These are phyloP conservation scores for Camptophora hylomeconis DNA, from an alignment of 2,329 filamentous ascomycete genomes.

Conservation along the genomic window DNA sequence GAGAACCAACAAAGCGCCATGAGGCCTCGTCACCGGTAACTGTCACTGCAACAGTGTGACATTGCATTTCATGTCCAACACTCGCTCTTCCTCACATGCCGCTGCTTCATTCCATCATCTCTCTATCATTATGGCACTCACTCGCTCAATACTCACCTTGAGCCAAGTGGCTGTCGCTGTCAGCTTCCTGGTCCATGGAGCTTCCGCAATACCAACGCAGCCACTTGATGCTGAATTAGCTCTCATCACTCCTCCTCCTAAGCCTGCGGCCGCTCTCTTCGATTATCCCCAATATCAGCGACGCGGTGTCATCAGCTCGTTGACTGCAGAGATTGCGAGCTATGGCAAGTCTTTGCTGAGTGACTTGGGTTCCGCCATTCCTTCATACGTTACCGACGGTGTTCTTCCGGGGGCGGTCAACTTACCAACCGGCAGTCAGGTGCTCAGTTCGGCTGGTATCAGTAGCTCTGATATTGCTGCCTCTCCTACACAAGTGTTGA, in stretches of 20 bases:
- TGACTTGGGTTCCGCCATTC: slow-evolving; percentile 41
- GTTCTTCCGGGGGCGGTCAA: slow-evolving; percentile 56
- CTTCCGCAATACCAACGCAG: too few relatives aligned
- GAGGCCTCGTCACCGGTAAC: too few relatives aligned
- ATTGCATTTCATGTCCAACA: too few relatives aligned
- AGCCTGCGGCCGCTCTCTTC: slow-evolving; percentile 28
- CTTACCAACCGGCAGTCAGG: slow-evolving; percentile 49
- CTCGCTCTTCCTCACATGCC: too few relatives aligned
- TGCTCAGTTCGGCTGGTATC: slow-evolving; percentile 49
- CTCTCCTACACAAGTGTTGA: slow-evolving; percentile 56
- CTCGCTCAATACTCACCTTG: too few relatives aligned
- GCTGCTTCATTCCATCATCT: too few relatives aligned
- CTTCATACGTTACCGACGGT: slow-evolving; percentile 49
- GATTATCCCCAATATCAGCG: slow-evolving; percentile 28
- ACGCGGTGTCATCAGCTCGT: slow-evolving; percentile 38
- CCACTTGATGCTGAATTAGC: slow-evolving; percentile 27
- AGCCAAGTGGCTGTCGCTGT: too few relatives aligned
- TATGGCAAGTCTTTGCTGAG: slow-evolving; percentile 27
- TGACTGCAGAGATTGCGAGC: slow-evolving; percentile 27
- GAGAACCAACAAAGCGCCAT: too few relatives aligned
- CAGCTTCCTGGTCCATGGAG: too few relatives aligned
- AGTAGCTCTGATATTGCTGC: slow-evolving; percentile 45
- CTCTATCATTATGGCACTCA: too few relatives aligned
- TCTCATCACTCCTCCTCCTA: slow-evolving; percentile 32
- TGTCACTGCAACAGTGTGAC: too few relatives aligned